A percentile compares a stretch with the other conserved stretches of the same genome.
phyloP scores from a whole-genome alignment of 108 stramenopile species.

The Seminavis robusta region DNA sequence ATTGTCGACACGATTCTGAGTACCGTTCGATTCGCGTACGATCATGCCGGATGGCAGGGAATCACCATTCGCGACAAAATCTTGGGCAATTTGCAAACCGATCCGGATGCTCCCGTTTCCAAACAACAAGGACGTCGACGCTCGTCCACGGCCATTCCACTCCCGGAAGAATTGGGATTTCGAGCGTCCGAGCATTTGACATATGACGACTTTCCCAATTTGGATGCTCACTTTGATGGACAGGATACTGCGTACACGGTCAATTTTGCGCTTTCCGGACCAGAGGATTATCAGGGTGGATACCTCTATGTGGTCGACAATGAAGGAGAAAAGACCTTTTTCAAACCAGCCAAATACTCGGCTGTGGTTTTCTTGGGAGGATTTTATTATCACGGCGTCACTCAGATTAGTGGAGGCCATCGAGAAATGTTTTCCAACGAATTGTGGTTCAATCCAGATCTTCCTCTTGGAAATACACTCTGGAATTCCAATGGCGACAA shows the following conservation, averaged over 20 bases:
- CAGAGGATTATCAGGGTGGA: constrained; percentile 29
- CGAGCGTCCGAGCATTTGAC: constrained; percentile 33
- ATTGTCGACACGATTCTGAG: constrained; percentile 18
- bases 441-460: constrained; percentile 31
- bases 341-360: constrained; percentile 17
- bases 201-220: constrained; percentile 25
- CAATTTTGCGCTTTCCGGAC: constrained; percentile 28
- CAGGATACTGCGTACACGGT: constrained; percentile 25
- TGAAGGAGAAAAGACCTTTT: constrained; percentile 6
- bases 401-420: constrained; percentile 23
- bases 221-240: constrained; percentile 29
- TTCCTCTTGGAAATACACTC: constrained; percentile 29
- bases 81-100: neutral
- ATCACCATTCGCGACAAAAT: constrained; percentile 2
- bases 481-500: constrained; percentile 16
- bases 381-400: constrained; percentile 25
- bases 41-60: constrained; percentile 21
- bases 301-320: constrained; percentile 21
- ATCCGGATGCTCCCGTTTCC: neutral
- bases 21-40: constrained; percentile 27
- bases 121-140: neutral
- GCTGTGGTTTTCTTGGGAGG: constrained; percentile 34
- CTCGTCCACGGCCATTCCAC: constrained; percentile 10
- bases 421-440: constrained; percentile 42
- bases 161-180: constrained; percentile 20